Conservation (phyloP, 2,329 filamentous ascomycete species). For the Piedraia hortae region DNA sequence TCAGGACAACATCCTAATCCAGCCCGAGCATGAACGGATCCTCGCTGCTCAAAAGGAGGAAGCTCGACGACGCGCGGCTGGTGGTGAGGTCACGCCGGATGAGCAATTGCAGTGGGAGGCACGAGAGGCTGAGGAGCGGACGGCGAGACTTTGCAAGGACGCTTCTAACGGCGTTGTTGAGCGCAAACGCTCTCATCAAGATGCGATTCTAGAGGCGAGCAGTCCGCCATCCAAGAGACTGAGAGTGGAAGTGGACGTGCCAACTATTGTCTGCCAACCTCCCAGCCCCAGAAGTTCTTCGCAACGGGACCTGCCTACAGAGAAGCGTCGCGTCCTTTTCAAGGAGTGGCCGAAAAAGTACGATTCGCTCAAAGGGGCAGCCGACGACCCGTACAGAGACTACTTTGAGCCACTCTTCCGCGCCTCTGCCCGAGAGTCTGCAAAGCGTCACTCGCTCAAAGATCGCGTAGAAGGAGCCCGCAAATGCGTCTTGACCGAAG, state of each 20-base stretch:
- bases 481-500: constrained; percentile 68
- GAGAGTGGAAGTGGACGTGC: no score
- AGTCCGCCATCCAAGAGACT: no score
- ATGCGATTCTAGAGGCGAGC: no score
- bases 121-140: constrained; percentile 10
- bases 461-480: constrained; percentile 57
- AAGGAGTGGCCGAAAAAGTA: no score
- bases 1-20: constrained; percentile 8
- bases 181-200: no score
- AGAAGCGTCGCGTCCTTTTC: no score
- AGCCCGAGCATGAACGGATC: constrained; percentile 27
- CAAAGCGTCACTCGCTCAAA: constrained; percentile 25
- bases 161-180: no score
- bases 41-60: constrained; percentile 23
- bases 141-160: no score
- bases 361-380: constrained; percentile 19
- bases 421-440: constrained; percentile 27
- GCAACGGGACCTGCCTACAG: no score
- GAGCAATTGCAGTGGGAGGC: constrained; percentile 29
- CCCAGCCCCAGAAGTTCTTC: no score
- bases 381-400: constrained; percentile 23
- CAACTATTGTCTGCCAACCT: no score
- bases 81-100: constrained; percentile 25
- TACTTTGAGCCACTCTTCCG: constrained; percentile 35
- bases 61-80: constrained; percentile 16